Evolutionary conservation across 2,329 filamentous ascomycete genomes (phyloP).

Genomic region (Bipolaris sorokiniana): DNA sequence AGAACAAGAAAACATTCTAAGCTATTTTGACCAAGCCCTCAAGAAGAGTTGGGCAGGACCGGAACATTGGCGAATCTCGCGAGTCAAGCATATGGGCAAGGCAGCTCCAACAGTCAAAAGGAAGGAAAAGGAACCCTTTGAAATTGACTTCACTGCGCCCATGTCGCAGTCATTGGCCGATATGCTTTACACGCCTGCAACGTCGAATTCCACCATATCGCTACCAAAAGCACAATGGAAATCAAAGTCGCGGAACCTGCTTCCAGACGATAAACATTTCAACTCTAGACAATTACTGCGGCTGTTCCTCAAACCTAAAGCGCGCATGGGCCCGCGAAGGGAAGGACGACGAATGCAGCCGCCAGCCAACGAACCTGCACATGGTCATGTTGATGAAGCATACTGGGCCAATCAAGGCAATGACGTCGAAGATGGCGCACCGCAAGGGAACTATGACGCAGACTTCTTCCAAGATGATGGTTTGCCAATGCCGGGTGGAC

Average conservation of each 20-base stretch:
- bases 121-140: slow-evolving; percentile 96
- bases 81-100: slow-evolving; percentile 79
- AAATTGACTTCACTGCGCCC: slow-evolving; percentile 85
- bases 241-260: slow-evolving; percentile 87
- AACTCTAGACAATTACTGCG: slow-evolving; percentile 88
- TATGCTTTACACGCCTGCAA: slow-evolving; percentile 78
- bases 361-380: slow-evolving; percentile 58
- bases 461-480: slow-evolving; percentile 96
- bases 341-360: slow-evolving; percentile 41
- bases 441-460: slow-evolving; percentile 86
- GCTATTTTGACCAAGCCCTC: slow-evolving; percentile 94
- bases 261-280: slow-evolving; percentile 98
- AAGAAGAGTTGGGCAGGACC: slow-evolving; percentile 98
- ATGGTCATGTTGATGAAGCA: slow-evolving; percentile 88
- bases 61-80: slow-evolving; percentile 97
- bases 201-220: slow-evolving; percentile 79
- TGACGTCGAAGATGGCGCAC: slow-evolving; percentile 59
- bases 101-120: slow-evolving; percentile 65
- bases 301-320: slow-evolving; percentile 93
- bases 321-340: slow-evolving; percentile 74
- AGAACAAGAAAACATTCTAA: slow-evolving; percentile 93
- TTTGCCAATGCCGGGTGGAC: slow-evolving; percentile 69
- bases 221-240: slow-evolving; percentile 95
- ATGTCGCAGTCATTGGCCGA: slow-evolving; percentile 75
- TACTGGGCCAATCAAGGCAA: slow-evolving; percentile 77